Conservation (phyloP, 2,329 filamentous ascomycete genomes). For the Fusarium temperatum region DNA sequence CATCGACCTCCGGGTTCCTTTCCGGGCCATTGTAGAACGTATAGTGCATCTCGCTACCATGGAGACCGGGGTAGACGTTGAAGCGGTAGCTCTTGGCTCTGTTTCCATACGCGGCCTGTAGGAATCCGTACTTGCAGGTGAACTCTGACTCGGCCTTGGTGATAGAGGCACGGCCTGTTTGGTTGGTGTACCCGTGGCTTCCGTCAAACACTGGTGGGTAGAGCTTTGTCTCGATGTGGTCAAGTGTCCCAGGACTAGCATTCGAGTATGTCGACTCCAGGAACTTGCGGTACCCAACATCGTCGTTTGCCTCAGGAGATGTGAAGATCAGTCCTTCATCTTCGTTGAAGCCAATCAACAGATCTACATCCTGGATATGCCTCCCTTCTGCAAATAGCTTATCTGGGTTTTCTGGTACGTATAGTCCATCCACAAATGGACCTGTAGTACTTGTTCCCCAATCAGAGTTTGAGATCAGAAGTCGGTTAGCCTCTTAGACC, state of each 20-base stretch:
- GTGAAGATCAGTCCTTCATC: background rate
- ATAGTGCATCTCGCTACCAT: background rate
- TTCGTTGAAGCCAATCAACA: background rate
- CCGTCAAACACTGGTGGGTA: background rate
- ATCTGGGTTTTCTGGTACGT: background rate
- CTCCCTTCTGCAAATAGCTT: background rate
- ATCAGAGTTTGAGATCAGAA: background rate
- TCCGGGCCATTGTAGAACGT: background rate
- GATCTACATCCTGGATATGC: background rate
- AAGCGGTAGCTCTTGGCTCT: background rate
- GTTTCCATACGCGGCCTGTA: background rate
- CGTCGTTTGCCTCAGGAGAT: background rate
- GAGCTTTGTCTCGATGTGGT: background rate
- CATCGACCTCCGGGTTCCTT: background rate
- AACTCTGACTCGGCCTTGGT: background rate
- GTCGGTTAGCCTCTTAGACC: background rate
- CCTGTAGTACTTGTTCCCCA: background rate
- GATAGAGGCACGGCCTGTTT: background rate
- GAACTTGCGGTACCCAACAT: background rate
- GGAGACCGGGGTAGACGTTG: background rate
- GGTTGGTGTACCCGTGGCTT: background rate
- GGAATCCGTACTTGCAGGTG: background rate
- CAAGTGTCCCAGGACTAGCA: background rate
- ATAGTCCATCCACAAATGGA: background rate
- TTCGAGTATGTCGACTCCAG: background rate